Base-by-base conservation (phyloP, 2,329 filamentous ascomycete genomes). In the Alternaria gaisen region DNA sequence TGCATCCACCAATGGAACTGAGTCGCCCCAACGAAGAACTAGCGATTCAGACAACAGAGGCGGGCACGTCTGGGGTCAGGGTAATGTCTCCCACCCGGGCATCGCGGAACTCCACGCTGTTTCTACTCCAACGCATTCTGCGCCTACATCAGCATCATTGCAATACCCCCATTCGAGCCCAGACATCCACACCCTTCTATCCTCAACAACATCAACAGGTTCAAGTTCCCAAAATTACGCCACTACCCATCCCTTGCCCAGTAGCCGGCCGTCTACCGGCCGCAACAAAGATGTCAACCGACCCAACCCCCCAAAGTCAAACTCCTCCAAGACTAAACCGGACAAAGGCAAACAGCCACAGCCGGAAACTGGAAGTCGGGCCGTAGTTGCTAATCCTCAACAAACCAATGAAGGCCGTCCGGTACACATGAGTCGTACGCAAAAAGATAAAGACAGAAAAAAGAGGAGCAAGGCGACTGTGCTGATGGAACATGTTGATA, bases 401-500 rank as follows among this genome's bases (percentile, higher is more conserved):
- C 24, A 44, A 34, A 20, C 50, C 9, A 56, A 56, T 81, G n/a
- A 85, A 38, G 87, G 61, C 3, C 59, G 61, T 3, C 66, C 70
- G 6, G 53, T 81, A 22, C 81, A 85, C 43, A 83, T 89, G 65
- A 93, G 91, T 43, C 94, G 90, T 74, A 91, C 90, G n/a, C 92
- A 96, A 72, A 81, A 85, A 20, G 92, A 97, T 59, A 97, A 91
- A 70, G 89, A 96, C 65, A 90, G 85, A 75, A 98, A 97, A 82
- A 85, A 88, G 64, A 86, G 91, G 55, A 85, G 87, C 60, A 97
- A 97, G 78, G 94, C 93, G 1, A 86, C 86, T 53, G 89, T 99
- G 46, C 87, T 92, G 36, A 85, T 96, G 38, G 90, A 94, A 74
- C 93, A 98, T 82, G 81, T 95, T 61, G 95, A 99, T 80, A 91